A percentile compares a stretch with the other conserved stretches of the same genome.
Conservation (phyloP, 176 grass and related monocot genomes). For the Triticum timopheevii region DNA sequence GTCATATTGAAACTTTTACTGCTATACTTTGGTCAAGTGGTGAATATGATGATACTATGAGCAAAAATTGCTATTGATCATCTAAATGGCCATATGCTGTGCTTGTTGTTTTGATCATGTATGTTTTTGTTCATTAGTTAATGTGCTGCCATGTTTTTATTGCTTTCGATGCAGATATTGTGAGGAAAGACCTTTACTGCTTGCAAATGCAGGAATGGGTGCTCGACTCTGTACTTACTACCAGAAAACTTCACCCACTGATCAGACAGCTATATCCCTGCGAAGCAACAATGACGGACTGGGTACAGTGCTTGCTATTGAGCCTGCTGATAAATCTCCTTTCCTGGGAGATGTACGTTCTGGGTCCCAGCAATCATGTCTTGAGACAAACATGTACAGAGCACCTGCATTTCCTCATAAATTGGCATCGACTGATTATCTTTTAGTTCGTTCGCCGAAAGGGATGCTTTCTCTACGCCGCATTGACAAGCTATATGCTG, state of each 20-base stretch:
- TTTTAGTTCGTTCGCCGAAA: slow-evolving; percentile 89
- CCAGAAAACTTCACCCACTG: slow-evolving; percentile 72
- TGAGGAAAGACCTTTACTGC: slow-evolving; percentile 91
- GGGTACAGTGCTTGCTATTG: slow-evolving; percentile 77
- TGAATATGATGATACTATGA: slow-evolving; percentile 25
- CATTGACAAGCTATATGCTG: slow-evolving; percentile 80
- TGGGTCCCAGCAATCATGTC: slow-evolving; percentile 77
- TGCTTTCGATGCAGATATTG: slow-evolving; percentile 64
- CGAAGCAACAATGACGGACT: slow-evolving; percentile 60
- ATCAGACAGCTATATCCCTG: slow-evolving; percentile 63
- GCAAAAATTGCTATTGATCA: neutral
- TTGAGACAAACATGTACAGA: slow-evolving; percentile 95
- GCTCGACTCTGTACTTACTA: slow-evolving; percentile 95
- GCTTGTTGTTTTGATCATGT: slow-evolving; percentile 15
- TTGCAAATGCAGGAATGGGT: slow-evolving; percentile 93
- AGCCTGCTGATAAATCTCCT: slow-evolving; percentile 90
- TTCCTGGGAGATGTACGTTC: slow-evolving; percentile 85
- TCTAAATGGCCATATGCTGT: neutral
- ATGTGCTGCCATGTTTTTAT: slow-evolving; percentile 25
- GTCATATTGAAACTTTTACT: neutral
- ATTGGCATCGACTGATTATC: slow-evolving; percentile 75
- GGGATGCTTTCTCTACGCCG: slow-evolving; percentile 82
- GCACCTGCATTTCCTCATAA: slow-evolving; percentile 93
- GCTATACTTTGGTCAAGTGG: slow-evolving; percentile 16
- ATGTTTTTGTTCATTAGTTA: slow-evolving; percentile 19